Conservation (phyloP, 83 land plant genomes). For the Thuja plicata region DNA sequence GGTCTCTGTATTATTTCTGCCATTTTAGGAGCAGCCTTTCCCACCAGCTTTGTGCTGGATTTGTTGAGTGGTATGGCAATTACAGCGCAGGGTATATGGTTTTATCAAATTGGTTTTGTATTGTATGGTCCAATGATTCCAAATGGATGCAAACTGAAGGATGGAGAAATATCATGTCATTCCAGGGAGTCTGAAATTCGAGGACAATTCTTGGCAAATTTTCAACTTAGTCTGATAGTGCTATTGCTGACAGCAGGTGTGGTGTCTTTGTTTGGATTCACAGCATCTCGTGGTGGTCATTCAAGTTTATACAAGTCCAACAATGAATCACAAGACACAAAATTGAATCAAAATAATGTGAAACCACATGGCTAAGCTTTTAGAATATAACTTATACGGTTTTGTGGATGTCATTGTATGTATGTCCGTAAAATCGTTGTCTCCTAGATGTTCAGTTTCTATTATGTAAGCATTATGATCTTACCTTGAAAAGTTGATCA, state of each 20-base stretch:
- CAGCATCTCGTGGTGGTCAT: conserved; percentile 10
- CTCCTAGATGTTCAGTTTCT: not conserved
- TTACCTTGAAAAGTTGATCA: not conserved
- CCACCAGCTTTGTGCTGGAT: conserved; percentile 73
- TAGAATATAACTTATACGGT: not conserved
- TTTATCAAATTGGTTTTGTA: conserved; percentile 85
- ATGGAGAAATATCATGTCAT: conserved; percentile 45
- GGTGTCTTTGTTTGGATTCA: conserved; percentile 9
- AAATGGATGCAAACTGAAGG: conserved; percentile 65
- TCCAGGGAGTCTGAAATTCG: conserved; percentile 48
- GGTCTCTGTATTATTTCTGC: conserved; percentile 68
- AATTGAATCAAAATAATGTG: not conserved
- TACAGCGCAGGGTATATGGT: conserved; percentile 94
- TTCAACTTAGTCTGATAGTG: conserved; percentile 49
- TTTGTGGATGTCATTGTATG: not conserved
- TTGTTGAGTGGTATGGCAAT: conserved; percentile 61
- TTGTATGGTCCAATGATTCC: conserved; percentile 97
- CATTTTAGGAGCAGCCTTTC: conserved; percentile 64
- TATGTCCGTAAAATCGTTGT: not conserved
- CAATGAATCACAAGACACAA: conserved; percentile 9
- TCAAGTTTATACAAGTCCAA: conserved; percentile 5
- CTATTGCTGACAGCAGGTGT: not conserved
- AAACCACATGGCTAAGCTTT: not conserved
- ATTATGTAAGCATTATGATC: not conserved
- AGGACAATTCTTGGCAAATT: conserved; percentile 77